These are phyloP conservation scores for Arctium lappa DNA, from an alignment of 129 eudicot genomes.

Conservation along the genomic window DNA sequence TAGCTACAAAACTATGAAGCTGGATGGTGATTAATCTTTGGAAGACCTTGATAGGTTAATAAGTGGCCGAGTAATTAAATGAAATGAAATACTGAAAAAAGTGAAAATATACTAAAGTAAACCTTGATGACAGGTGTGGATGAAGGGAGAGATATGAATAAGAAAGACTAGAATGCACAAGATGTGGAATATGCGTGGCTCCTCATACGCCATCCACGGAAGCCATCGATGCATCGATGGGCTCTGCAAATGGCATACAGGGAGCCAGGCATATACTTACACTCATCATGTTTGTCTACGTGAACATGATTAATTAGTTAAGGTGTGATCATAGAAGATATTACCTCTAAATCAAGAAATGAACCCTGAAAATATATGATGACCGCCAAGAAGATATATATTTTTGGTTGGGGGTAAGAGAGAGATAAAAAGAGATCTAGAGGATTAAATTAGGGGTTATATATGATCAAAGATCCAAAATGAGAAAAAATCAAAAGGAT, in stretches of 20 bases:
- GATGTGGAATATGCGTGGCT: constrained; percentile 65
- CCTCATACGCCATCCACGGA: constrained; percentile 84
- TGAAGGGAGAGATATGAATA: not conserved
- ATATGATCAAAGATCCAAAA: not conserved
- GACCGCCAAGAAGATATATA: not conserved
- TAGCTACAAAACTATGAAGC: not conserved
- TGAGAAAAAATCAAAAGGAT: not conserved
- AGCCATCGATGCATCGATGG: constrained; percentile 48
- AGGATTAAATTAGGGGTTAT: not conserved
- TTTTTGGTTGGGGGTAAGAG: not conserved
- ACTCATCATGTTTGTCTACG: not conserved
- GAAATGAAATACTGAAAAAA: not conserved
- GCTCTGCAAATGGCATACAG: constrained; percentile 78
- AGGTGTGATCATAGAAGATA: not conserved
- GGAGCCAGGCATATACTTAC: constrained; percentile 80
- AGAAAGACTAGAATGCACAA: not conserved
- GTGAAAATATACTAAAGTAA: not conserved
- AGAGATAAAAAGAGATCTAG: constrained; percentile 1
- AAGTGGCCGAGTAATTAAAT: not conserved
- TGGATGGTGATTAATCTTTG: not conserved
- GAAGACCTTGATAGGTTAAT: not conserved
- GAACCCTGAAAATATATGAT: not conserved
- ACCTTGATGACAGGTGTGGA: not conserved
- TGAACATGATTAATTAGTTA: not conserved
- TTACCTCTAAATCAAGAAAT: constrained; percentile 1